Base-by-base conservation (phyloP, 495 filamentous ascomycete genomes). In the Podospora didyma region DNA sequence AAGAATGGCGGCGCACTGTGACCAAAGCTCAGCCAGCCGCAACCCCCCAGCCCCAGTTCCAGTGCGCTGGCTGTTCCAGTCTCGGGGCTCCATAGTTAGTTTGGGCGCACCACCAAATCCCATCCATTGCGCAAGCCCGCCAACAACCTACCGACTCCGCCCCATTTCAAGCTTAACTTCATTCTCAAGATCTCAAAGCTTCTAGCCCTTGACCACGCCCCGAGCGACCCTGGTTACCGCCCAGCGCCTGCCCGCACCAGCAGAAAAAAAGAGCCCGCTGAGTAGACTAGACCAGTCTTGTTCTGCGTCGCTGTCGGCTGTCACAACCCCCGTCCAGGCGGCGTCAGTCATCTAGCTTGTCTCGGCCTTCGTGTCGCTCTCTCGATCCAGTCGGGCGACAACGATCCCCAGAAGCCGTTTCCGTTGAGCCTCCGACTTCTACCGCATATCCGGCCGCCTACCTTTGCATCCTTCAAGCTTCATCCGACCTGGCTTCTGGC, bases 91-190 rank as follows among this genome's bases (percentile, higher is more conserved):
- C 39, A 42, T 31, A 31, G 26, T 31, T 31, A 9, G 26, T 62
- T 54, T 46, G 26, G 17, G 46, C 39, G 55, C 48, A 41, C 58
- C 28, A 57, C 53, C 46, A 26, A 31, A 31, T 31, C 56, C 55
- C 52, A 58, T 47, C 54, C 59, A 61, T 60, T 61, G 62, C 58
- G 61, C 63, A 68, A 61, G 57, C 16, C 51, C n/a, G 51, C 23
- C 37, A 53, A 45, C 51, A 39, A 54, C 54, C 58, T 17, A 55
- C 53, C 56, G 50, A 56, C 57, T 58, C 58, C 60, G 60, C 51
- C 62, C n/a, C 60, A 63, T 56, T 59, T 65, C 58, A 34, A 65
- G 62, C 60, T 68, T 58, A 57, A 53, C 62, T 52, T 55, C 51
- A 44, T 60, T 59, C 51, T 57, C 52, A 56, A 57, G 41, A 52